phyloP scores from a whole-genome alignment of 208 protist species.

The Leptomonas pyrrhocoris region DNA sequence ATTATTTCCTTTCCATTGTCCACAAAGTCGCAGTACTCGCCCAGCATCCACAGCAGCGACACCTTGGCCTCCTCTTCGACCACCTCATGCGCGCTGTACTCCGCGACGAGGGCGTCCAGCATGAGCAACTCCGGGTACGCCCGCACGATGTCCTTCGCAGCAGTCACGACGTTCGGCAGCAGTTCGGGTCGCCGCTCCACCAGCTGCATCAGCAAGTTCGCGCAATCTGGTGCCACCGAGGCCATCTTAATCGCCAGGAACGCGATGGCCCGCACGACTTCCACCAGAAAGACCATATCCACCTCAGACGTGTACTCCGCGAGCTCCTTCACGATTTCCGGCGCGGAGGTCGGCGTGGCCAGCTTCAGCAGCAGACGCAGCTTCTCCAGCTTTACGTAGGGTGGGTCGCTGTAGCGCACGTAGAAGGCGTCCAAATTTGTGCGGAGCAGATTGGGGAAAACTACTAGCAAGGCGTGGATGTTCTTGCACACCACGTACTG shows the following conservation, averaged over 20 bases:
- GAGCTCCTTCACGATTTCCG: conserved; percentile 95
- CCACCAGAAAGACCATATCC: conserved; percentile 98
- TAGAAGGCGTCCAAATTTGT: conserved; percentile 97
- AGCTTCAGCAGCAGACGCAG: conserved; percentile 98
- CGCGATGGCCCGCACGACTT: conserved; percentile 96
- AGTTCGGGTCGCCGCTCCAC: conserved; percentile 60
- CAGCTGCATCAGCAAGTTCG: conserved; percentile 81
- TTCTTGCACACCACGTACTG: conserved; percentile 99
- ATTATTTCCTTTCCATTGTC: conserved; percentile 96
- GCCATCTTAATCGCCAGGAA: conserved; percentile 98
- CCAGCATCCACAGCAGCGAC: conserved; percentile 99
- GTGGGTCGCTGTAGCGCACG: conserved; percentile 99
- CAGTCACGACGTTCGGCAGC: conserved; percentile 73
- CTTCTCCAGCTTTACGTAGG: conserved; percentile 99
- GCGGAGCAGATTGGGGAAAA: conserved; percentile 94
- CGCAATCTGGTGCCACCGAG: conserved; percentile 92
- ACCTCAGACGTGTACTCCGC: conserved; percentile 98
- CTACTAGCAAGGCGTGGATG: conserved; percentile 98
- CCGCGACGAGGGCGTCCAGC: conserved; percentile 66
- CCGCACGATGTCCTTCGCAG: conserved; percentile 86
- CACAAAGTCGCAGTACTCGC: conserved; percentile 97
- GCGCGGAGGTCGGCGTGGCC: conserved; percentile 93
- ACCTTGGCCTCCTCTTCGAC: conserved; percentile 98
- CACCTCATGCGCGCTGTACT: conserved; percentile 85
- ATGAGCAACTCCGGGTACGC: conserved; percentile 82